These are phyloP conservation scores for Cutaneotrichosporon cavernicola DNA, from an alignment of 1,284 basidiomycete genomes.

Conservation along the genomic window DNA sequence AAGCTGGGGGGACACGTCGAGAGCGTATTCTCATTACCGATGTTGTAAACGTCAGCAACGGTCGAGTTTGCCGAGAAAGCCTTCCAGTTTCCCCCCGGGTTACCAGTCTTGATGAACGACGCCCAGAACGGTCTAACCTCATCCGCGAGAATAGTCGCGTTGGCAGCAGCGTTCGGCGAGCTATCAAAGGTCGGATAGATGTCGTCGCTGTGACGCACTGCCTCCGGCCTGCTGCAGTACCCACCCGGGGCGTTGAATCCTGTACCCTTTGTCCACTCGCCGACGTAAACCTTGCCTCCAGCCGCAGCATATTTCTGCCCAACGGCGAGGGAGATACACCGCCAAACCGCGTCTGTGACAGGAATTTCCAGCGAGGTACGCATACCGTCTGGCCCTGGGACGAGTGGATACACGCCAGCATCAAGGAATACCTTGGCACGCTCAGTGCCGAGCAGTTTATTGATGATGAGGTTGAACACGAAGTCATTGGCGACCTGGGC, in stretches of 20 bases:
- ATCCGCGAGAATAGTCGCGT: not conserved
- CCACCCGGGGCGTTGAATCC: slow-evolving; percentile 60
- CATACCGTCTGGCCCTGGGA: slow-evolving; percentile 40
- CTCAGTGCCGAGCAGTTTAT: slow-evolving; percentile 52
- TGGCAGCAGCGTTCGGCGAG: slow-evolving; percentile 14
- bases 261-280: slow-evolving; percentile 65
- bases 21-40: slow-evolving; percentile 25
- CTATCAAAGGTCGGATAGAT: slow-evolving; percentile 43
- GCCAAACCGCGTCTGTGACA: slow-evolving; percentile 61
- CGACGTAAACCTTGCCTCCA: slow-evolving; percentile 69
- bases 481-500: slow-evolving; percentile 46
- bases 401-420: slow-evolving; percentile 59
- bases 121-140: slow-evolving; percentile 36
- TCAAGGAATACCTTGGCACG: slow-evolving; percentile 58
- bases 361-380: slow-evolving; percentile 62
- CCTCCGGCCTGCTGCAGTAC: slow-evolving; percentile 30
- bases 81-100: slow-evolving; percentile 28
- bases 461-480: slow-evolving; percentile 45
- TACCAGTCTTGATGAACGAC: slow-evolving; percentile 38
- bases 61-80: slow-evolving; percentile 17
- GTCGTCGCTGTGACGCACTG: slow-evolving; percentile 50
- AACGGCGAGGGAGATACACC: slow-evolving; percentile 68
- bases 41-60: slow-evolving; percentile 19
- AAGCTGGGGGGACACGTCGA: slow-evolving; percentile 33
- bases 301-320: slow-evolving; percentile 63